Base-by-base conservation (phyloP, 2,329 filamentous ascomycete genomes). In the Microascus cirrosus region DNA sequence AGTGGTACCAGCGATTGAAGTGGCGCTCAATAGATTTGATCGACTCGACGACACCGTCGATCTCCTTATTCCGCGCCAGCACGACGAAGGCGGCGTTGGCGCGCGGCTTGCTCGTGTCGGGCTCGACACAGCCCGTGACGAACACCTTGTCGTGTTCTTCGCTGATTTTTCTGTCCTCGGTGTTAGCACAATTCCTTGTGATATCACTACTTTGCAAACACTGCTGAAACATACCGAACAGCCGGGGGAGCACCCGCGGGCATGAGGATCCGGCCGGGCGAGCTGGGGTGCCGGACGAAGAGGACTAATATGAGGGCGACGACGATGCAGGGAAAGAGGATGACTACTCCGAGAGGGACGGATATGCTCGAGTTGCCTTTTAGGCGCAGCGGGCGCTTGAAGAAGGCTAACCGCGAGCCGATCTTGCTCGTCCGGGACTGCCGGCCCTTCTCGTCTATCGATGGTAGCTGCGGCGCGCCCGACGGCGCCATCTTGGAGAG, bases 1-100 rank as follows among this genome's bases (percentile, higher is more conserved):
- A 99, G 73, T 97, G 85, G 71, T 91, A 99, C 92, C 93, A 99
- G 64, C 92, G 84, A 74, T 99, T 99, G 83, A 99, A 99, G 74
- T 99, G 94, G 65, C 94, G 84, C 77, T 99, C 94, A 64, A 99
- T 92, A 51, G 93, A 97, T 77, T 96, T 96, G 71, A 99, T 82
- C 11, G 94, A 97, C 72, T 97, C 90, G 63, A 99, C 84, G 45
- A 99, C 94, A 60, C 94, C 94, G 0, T 96, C 92, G 62, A 99
- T 73, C 74, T 99, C 94, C 78, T 96, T 95, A 70, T 99, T 97
- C 65, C 94, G 81, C 58, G 94, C 94, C 60, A 99, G 81, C 45
- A 99, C 91, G 62, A 99, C 94, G 67, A 99, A 96, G 28, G 90
- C 93, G 60, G 90, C 94, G 68, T 97, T 99, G 64, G 90, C 94